These are phyloP conservation scores for Pichia sp. DNA, from an alignment of 1,139 yeast species.

Conservation along the genomic window DNA sequence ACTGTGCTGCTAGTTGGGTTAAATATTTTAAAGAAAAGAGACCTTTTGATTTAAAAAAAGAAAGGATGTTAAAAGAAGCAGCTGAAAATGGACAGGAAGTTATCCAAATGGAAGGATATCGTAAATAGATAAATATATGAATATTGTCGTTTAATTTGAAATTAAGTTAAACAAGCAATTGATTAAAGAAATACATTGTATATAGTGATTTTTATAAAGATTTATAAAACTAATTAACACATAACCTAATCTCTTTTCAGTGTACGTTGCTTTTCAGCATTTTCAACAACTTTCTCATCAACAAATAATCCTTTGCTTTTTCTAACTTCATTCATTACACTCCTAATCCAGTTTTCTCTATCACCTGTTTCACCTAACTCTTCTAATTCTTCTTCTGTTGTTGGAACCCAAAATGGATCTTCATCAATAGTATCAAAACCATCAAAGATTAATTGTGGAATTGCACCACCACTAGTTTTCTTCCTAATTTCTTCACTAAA, in stretches of 20 bases:
- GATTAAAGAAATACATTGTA: too few relatives aligned
- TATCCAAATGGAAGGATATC: constrained; percentile 25
- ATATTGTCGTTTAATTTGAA: too few relatives aligned
- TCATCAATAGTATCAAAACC: constrained; percentile 83
- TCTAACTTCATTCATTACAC: constrained; percentile 77
- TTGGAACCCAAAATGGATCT: constrained; percentile 99
- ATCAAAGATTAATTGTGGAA: constrained; percentile 86
- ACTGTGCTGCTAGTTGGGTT: constrained; percentile 65
- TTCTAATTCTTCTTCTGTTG: constrained; percentile 92
- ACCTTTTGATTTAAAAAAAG: constrained; percentile 50
- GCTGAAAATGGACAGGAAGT: constrained; percentile 45
- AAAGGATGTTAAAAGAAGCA: constrained; percentile 45
- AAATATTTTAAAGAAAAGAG: constrained; percentile 64
- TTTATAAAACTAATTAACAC: neutral
- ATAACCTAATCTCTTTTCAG: constrained; percentile 41
- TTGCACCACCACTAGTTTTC: constrained; percentile 93
- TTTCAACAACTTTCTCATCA: constrained; percentile 82
- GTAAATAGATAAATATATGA: constrained; percentile 17
- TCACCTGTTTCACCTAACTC: constrained; percentile 92
- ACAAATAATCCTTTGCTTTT: constrained; percentile 84
- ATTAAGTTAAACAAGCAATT: too few relatives aligned
- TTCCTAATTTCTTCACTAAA: constrained; percentile 92
- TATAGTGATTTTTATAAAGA: neutral
- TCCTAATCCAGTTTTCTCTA: constrained; percentile 81
- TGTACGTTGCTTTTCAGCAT: constrained; percentile 91